Base-by-base conservation (phyloP, 2,329 filamentous ascomycete genomes). In the Ceratocystis alfenasii region DNA sequence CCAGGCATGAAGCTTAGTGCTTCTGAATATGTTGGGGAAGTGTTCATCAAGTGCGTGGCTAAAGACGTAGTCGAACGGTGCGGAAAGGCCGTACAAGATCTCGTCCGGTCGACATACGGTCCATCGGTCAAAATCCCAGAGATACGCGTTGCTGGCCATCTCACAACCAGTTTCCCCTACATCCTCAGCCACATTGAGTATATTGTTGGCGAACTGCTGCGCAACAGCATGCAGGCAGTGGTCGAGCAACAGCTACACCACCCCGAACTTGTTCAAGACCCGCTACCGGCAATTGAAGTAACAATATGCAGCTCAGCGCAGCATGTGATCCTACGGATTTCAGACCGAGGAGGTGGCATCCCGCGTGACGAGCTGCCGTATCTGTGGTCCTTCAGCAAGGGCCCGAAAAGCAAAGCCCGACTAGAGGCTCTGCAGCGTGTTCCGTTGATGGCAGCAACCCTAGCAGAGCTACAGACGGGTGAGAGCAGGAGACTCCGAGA, bases 321-420 rank as follows among this genome's bases (percentile, higher is more conserved):
- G 74, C 91, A 97, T 76, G 90, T 97, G 72, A 96, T 96, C 69
- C 92, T 99, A 75, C 86, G 94, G 53, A 90, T 99, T 55, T 97
- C 92, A 0, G 95, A 99, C 73, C 91, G 91, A 74, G 94, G 93
- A 62, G 94, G 95, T 68, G 94, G 95, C 45, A 90, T 99, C 65
- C 87, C 91, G 0, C 84, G 86, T 62, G 89, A 94, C 55, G 84
- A 93, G 67, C 78, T 96, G 25, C 92, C 93, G 0, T 88, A 95
- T 73, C 81, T 99, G 5, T 99, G 95, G 94, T 95, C 91, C 30
- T 99, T 99, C 74, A 91, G 87, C 76, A 97, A 97, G 76, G 93
- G 93, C 0, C 90, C 92, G 1, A 85, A 90, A 45, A 88, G 86
- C 67, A 81, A 87, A 70, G 83, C 85, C 68, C 85, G 90, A 3